A percentile compares a stretch with the other conserved stretches of the same genome.
These are phyloP conservation scores for Allium fistulosum DNA, from an alignment of 106 monocot species.

Conservation along the genomic window DNA sequence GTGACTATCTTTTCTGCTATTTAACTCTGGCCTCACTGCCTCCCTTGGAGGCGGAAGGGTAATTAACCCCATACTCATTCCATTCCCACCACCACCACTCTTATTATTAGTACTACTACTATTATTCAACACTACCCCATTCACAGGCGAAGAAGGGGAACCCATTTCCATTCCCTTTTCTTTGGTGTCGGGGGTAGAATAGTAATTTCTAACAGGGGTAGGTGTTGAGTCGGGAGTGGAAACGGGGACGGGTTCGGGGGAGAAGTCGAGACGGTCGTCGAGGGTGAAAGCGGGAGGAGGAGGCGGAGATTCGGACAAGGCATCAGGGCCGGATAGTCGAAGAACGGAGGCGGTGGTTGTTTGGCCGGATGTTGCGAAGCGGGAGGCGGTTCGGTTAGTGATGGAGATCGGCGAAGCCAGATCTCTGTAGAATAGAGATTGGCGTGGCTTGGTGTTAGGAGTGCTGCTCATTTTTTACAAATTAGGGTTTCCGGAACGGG, in stretches of 20 bases:
- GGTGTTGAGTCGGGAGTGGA: constrained; percentile 11
- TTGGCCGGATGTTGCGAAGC: constrained; percentile 50
- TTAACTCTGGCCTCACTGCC: constrained; percentile 74
- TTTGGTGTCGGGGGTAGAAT: constrained; percentile 29
- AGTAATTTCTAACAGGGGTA: constrained; percentile 2
- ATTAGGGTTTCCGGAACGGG: not conserved
- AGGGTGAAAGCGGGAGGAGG: constrained; percentile 84
- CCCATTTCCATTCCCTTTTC: constrained; percentile 31
- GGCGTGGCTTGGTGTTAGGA: constrained; percentile 3
- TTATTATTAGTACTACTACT: too few relatives aligned
- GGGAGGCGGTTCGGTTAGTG: constrained; percentile 24
- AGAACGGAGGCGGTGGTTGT: constrained; percentile 50
- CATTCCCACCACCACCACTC: too few relatives aligned
- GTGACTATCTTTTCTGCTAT: constrained; percentile 13
- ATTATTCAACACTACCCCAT: constrained; percentile 33
- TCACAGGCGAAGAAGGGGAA: constrained; percentile 35
- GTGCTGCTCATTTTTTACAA: not conserved
- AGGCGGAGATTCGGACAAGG: constrained; percentile 40
- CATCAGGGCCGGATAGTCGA: constrained; percentile 45
- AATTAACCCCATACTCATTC: constrained; percentile 30
- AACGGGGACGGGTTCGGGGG: constrained; percentile 38
- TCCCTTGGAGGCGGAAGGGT: constrained; percentile 64
- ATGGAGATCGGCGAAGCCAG: constrained; percentile 58
- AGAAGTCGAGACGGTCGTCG: constrained; percentile 69
- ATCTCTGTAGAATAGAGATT: constrained; percentile 72